Percentiles rank a stretch among this genome's conserved stretches.
phyloP scores from a whole-genome alignment of 208 protist genomes.

The Phytomonas sp. region DNA sequence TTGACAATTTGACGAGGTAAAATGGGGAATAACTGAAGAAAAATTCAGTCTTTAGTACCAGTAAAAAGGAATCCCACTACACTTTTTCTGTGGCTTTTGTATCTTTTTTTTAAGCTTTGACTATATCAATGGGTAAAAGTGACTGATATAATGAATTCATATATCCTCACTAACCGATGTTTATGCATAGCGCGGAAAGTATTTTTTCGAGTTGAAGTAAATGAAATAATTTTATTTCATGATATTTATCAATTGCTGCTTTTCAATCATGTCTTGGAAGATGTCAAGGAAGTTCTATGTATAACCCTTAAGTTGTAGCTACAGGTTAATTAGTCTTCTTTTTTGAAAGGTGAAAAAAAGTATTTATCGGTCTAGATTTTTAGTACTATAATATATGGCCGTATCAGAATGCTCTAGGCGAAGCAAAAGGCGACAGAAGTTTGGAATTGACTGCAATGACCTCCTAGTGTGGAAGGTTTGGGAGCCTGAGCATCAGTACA shows the following conservation, averaged over 20 bases:
- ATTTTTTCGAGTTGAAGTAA: neutral
- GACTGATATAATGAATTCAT: neutral
- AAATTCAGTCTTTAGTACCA: neutral
- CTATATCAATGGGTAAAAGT: neutral
- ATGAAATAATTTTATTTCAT: neutral
- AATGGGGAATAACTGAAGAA: neutral
- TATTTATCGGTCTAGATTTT: neutral
- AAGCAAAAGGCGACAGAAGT: constrained; percentile 47
- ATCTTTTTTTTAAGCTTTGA: neutral
- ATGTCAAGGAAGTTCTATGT: neutral
- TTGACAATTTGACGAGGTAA: neutral
- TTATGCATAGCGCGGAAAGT: neutral
- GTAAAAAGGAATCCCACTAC: neutral
- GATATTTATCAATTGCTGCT: neutral
- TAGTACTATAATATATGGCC: constrained; percentile 4
- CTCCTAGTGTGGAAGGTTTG: constrained; percentile 80
- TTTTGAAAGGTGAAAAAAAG: neutral
- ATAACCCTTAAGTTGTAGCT: neutral
- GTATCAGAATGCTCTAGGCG: constrained; percentile 16
- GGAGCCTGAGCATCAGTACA: constrained; percentile 81
- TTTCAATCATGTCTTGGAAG: neutral
- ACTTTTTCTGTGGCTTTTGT: neutral
- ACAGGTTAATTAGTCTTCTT: neutral
- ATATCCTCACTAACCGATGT: neutral
- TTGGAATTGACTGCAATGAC: constrained; percentile 81